Base-by-base conservation (phyloP, 305 asterid genomes). In the Striga hermonthica region DNA sequence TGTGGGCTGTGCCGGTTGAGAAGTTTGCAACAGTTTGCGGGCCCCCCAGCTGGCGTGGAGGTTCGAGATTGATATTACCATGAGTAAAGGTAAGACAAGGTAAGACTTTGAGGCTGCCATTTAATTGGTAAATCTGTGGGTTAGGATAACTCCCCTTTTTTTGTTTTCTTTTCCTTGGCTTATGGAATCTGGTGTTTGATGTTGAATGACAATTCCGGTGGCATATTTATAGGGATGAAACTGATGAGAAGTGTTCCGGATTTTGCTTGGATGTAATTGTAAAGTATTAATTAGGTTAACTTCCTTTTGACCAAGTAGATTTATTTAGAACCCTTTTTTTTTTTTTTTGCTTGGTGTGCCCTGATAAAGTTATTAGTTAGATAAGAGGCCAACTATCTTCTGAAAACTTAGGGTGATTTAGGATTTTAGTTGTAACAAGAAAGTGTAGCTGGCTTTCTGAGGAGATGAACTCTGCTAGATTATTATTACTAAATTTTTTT, bases 1-100 rank as follows among this genome's bases (percentile, higher is more conserved):
- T 36, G 75, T 22, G 31, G 59, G 68, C 48, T 43, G 66, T 7
- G 70, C 31, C 7, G 79, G 79, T 35, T 63, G 76, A 67, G 80
- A 31, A 9, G 72, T 16, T 53, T 77, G 81, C 60, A 69, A 0
- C 16, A 74, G 65, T 50, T 62, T 40, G 62, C 77, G 77, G 0
- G 70, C 73, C 7, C 66, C 77, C 50, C 14, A 13, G 60, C 61
- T 16, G 5, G 14, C 35, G 9, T 62, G 60, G 68, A 62, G 59
- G 68, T 45, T 66, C 31, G 76, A 71, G 47, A 75, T 56, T 49
- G 79, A 57, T 60, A 62, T 14, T 22, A 28, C 47, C 65, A 71
- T 40, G 57, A 59, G 11, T 11, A 78, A 44, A 47, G 74, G 66
- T 28, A 67, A 52, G 58, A 59, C 2, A 0, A 60, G 14, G 60